These are phyloP conservation scores for Cladosporium sp. DNA, from an alignment of 2,329 filamentous ascomycete genomes.

Conservation along the genomic window DNA sequence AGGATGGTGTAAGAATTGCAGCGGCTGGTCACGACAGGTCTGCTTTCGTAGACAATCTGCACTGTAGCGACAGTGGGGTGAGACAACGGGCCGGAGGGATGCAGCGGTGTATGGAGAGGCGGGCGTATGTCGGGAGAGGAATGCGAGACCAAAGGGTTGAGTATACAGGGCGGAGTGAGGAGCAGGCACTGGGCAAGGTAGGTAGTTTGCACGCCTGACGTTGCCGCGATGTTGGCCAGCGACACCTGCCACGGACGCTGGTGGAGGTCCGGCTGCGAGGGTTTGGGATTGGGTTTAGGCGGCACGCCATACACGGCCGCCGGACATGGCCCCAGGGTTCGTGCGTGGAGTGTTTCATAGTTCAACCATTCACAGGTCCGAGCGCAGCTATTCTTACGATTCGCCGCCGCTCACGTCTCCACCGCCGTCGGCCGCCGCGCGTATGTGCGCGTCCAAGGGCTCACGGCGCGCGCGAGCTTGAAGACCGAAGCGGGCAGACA, in stretches of 20 bases:
- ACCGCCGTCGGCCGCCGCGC: conserved; percentile 3
- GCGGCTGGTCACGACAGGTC: background rate
- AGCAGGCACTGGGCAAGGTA: no score
- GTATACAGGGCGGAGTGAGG: no score
- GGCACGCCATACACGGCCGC: background rate
- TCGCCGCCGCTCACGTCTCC: background rate
- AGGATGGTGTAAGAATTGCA: background rate
- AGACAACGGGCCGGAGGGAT: background rate
- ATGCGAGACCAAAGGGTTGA: background rate
- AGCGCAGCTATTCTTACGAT: background rate
- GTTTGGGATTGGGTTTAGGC: background rate
- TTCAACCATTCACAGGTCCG: background rate
- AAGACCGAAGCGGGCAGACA: conserved; percentile 3
- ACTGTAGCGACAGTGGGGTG: conserved; percentile 10
- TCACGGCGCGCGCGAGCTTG: background rate
- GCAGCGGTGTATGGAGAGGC: background rate
- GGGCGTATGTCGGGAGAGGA: background rate
- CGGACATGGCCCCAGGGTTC: background rate
- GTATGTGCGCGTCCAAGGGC: background rate
- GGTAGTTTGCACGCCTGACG: no score
- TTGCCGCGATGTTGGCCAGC: background rate
- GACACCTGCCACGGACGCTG: background rate
- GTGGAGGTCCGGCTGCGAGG: background rate
- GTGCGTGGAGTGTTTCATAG: conserved; percentile 2
- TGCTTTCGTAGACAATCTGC: background rate